Evolutionary conservation across 345 rosid genomes (phyloP), one percentile per base, ranked within the genome.

Genomic region (Pelargonium nanum): DNA sequence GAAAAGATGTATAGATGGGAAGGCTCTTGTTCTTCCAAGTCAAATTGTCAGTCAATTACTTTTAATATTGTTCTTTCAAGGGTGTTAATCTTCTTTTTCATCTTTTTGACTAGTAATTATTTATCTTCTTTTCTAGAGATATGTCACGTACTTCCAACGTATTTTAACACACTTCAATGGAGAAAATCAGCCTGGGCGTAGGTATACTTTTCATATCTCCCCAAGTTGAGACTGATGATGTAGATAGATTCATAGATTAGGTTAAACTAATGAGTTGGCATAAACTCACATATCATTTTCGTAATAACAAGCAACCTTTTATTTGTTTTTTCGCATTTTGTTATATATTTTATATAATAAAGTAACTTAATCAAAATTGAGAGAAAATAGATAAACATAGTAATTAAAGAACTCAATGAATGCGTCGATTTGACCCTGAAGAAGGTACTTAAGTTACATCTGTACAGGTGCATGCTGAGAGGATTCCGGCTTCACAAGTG

Each of bases 11-110:
- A 26, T 79, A 6, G 91, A 93, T 76, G 94, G 87, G 57, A 89
- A 85, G 76, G 99, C 94, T 70, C 86, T 92, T 21, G 89, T 84
- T 77, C 84, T 87, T 57, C 99, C 96, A 4, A 92, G 99, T 81
- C 97, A 92, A 75, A 89, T 92, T 75, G 97, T 92, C 77, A 85
- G 96, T 81, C 58, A 53, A 50, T 58, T 48, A 66, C 24, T 61
- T 53, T 53, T 21, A 9, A 70, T 57, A 58, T 20, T 48, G 65
- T 68, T 61, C 57, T 55, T 57, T 70, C 64, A 48, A 54, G 58
- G 6, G 56, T 55, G 28, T 32, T 51, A 12, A 12, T 32, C 17
- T 56, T 22, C 26, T 61, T 58, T 56, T 30, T 45, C 59, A 57
- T 70, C 25, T 57, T 56, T 70, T 63, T 72, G 26, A 66, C 63